Evolutionary conservation across 139 green algal species (phyloP).

Genomic region (Coccomyxa sp.): DNA sequence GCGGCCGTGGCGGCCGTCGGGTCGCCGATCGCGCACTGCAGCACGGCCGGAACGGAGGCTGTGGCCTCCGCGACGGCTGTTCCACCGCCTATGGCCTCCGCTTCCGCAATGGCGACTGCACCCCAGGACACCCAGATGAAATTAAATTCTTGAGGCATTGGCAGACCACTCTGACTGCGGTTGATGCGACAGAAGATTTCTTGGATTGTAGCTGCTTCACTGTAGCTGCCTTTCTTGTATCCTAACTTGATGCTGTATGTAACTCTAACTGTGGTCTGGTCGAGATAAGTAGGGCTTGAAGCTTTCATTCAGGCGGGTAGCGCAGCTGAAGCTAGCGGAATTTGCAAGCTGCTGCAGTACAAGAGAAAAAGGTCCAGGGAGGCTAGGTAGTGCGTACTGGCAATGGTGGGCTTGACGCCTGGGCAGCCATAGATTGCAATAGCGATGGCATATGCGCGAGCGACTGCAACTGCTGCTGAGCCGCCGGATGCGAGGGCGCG

Average conservation of each 20-base stretch:
- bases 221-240: no score
- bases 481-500: neutral
- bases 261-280: no score
- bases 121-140: neutral
- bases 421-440: neutral
- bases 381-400: neutral
- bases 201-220: no score
- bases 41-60: neutral
- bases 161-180: no score
- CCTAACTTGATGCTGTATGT: no score
- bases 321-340: no score
- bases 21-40: neutral
- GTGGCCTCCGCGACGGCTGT: neutral
- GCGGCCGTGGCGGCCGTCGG: neutral
- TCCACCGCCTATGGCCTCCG: neutral
- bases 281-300: no score
- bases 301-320: no score
- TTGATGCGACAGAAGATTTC: no score
- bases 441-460: neutral
- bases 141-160: no score
- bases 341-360: no score
- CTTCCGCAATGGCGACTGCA: neutral
- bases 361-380: no score
- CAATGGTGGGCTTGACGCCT: neutral
- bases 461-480: neutral